These are phyloP conservation scores for Hericium erinaceus DNA, from an alignment of 768 basidiomycete species.

Conservation along the genomic window DNA sequence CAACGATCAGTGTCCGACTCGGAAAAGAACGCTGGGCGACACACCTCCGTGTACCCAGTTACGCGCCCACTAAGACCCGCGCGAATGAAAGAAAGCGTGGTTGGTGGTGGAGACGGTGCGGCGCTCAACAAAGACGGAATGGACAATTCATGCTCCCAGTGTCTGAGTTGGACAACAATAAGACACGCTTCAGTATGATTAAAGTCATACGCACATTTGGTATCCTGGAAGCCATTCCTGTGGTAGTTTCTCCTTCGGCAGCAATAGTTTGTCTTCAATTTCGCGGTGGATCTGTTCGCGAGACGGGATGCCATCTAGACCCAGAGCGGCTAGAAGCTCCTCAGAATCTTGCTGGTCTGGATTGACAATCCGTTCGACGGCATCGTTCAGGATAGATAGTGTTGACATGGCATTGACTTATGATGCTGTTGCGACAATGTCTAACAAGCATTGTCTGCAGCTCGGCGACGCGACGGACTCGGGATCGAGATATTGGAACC, in stretches of 20 bases:
- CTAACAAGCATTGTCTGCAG: background rate
- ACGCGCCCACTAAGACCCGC: constrained; percentile 73
- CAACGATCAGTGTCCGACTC: too few species aligned
- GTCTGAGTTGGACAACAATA: constrained; percentile 31
- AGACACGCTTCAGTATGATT: constrained; percentile 4
- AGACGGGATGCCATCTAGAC: constrained; percentile 48
- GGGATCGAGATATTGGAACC: too few species aligned
- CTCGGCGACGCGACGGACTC: background rate
- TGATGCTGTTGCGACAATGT: background rate
- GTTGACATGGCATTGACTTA: background rate
- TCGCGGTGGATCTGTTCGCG: constrained; percentile 50
- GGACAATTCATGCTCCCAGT: constrained; percentile 58
- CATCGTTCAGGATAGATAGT: background rate
- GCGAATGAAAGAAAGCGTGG: constrained; percentile 62
- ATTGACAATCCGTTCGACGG: constrained; percentile 36
- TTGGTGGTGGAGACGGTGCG: constrained; percentile 67
- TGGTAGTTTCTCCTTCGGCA: constrained; percentile 59
- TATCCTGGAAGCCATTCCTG: constrained; percentile 69
- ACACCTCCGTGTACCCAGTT: constrained; percentile 74
- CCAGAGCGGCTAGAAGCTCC: constrained; percentile 43
- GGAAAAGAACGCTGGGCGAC: background rate
- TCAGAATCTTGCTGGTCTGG: constrained; percentile 32
- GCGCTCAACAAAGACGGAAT: constrained; percentile 55
- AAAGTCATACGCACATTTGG: constrained; percentile 56
- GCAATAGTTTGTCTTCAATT: constrained; percentile 67